Conservation (phyloP, 1,139 yeast genomes). For the Diutina ranongensis region DNA sequence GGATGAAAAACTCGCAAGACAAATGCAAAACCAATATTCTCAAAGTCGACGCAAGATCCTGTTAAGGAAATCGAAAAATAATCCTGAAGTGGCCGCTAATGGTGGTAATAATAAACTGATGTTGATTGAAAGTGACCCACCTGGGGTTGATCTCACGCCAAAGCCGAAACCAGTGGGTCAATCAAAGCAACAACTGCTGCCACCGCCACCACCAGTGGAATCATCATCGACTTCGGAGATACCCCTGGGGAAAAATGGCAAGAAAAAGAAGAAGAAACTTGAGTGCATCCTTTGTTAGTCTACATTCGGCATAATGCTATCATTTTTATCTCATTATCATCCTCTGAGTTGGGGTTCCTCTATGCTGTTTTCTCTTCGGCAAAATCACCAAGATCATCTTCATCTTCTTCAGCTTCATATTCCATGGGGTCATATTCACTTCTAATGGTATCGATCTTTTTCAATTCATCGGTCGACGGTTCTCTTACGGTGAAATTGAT, state of each 20-base stretch:
- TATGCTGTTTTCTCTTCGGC: not conserved
- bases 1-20: slow-evolving; percentile 41
- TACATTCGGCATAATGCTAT: not conserved
- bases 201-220: not conserved
- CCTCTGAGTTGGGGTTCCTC: too few relatives aligned
- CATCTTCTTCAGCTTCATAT: slow-evolving; percentile 43
- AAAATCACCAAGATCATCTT: slow-evolving; percentile 13
- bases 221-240: too few relatives aligned
- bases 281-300: not conserved
- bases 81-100: not conserved
- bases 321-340: too few relatives aligned
- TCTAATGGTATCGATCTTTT: slow-evolving; percentile 55
- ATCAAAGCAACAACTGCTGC: not conserved
- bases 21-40: slow-evolving; percentile 21
- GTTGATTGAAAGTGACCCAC: not conserved
- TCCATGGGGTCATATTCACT: slow-evolving; percentile 71
- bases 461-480: slow-evolving; percentile 60
- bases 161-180: not conserved
- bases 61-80: not conserved
- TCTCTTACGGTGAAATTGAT: slow-evolving; percentile 58
- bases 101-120: not conserved
- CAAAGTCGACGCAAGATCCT: not conserved
- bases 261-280: not conserved
- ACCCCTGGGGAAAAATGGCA: not conserved
- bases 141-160: not conserved